Evolutionary conservation across 1,284 basidiomycete genomes (phyloP).

Genomic region (Agroathelia rolfsii): DNA sequence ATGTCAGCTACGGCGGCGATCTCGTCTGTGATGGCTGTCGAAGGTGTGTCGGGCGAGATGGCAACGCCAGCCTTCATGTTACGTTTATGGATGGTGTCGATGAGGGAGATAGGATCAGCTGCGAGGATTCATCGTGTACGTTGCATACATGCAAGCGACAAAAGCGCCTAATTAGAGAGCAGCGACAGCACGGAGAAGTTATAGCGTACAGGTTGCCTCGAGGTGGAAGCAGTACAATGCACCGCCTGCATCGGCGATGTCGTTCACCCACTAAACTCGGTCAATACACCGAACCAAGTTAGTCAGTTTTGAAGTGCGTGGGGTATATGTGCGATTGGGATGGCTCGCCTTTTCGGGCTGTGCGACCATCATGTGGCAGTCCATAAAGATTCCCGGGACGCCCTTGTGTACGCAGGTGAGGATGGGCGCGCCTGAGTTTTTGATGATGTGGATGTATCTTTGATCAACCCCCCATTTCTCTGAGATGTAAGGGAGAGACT

Average conservation of each 20-base stretch:
- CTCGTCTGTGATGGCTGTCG: conserved; percentile 75
- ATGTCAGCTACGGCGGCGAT: conserved; percentile 79
- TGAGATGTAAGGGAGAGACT: conserved; percentile 13
- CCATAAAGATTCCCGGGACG: conserved; percentile 96
- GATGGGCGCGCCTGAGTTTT: conserved; percentile 88
- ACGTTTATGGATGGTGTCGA: conserved; percentile 63
- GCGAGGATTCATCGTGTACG: too few species aligned
- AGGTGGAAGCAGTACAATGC: conserved; percentile 95
- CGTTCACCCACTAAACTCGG: conserved; percentile 79
- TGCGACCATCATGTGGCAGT: conserved; percentile 99
- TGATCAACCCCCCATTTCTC: conserved; percentile 2
- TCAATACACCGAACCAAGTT: conserved; percentile 4
- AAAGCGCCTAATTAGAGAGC: too few species aligned
- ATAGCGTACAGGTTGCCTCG: conserved; percentile 78
- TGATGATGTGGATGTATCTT: conserved; percentile 9
- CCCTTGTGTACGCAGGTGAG: conserved; percentile 83
- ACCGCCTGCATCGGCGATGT: conserved; percentile 93
- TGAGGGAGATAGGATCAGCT: conserved; percentile 71
- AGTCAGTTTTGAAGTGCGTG: neutral
- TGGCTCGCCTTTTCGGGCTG: conserved; percentile 78
- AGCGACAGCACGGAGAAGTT: conserved; percentile 3
- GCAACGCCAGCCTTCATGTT: conserved; percentile 90
- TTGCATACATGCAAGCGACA: neutral
- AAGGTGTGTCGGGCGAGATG: conserved; percentile 88
- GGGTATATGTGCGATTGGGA: conserved; percentile 1